Evolutionary conservation across 2,329 filamentous ascomycete genomes (phyloP), one percentile per base, ranked within the genome.

Genomic region (Sporothrix brasiliensis): DNA sequence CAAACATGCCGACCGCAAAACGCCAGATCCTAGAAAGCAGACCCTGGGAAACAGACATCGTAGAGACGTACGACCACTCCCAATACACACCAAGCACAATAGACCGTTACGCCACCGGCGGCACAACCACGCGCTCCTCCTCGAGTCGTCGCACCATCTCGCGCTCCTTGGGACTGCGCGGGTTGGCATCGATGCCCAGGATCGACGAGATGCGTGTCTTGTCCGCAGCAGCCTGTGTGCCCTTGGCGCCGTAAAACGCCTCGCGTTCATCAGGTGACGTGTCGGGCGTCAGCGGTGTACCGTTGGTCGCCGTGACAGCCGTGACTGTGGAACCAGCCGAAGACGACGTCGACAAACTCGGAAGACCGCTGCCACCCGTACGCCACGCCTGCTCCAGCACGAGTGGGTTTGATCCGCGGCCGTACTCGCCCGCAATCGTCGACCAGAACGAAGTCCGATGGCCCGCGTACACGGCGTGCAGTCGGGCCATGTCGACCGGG

Each of bases 401-500:
- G 16, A 84, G 83, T 1, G 90, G 87, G 65, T 87, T 89, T 1
- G 84, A 84, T 47, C 88, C 86, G 16, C 82, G 79, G 68, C 91
- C 91, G 76, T 94, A 94, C 75, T 93, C 90, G 34, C 86, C 82
- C 41, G 91, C 91, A 49, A 94, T 86, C 63, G 86, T 84, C 47
- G 86, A 83, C 91, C 92, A 94, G 81, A 94, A 94, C 10, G 87
- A 86, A 67, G 85, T 83, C 56, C 90, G 88, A 79, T 92, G 91
- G 9, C 86, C 82, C 68, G 88, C 86, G 79, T 94, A 94, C 74
- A 93, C 87, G 72, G 86, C 83, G 63, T 88, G 86, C 30, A 94
- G 88, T 63, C 90, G 89, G 39, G 85, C 82, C 76, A 89, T 84
- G 78, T 92, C 88, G 73, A 91, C 84, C 73, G 84, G 82, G 72